These are phyloP conservation scores for Monosporozyma servazzii DNA, from an alignment of 805 yeast species.

Conservation along the genomic window DNA sequence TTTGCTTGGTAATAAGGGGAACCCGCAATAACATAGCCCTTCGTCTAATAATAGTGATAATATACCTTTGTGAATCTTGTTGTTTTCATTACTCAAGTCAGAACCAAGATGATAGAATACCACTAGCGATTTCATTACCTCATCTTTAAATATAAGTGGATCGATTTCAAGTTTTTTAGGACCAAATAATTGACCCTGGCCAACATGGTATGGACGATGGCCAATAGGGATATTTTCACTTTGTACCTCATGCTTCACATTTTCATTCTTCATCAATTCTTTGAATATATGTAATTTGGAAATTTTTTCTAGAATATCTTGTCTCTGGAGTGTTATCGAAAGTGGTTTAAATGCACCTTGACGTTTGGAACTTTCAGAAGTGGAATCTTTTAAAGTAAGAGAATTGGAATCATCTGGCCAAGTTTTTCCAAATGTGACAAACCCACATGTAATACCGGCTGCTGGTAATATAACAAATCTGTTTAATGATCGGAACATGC, in stretches of 20 bases:
- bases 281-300: conserved; percentile 11
- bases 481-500: conserved; percentile 3
- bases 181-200: conserved; percentile 64
- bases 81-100: conserved; percentile 55
- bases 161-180: conserved; percentile 61
- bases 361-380: background rate
- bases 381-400: conserved; percentile 8
- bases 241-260: conserved; percentile 21
- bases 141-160: conserved; percentile 56
- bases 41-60: conserved; percentile 76
- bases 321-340: conserved; percentile 17
- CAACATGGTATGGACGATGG: conserved; percentile 55
- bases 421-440: conserved; percentile 21
- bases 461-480: conserved; percentile 22
- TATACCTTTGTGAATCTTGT: conserved; percentile 74
- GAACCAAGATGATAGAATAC: conserved; percentile 67
- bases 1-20: conserved; percentile 65
- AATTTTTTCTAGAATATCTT: conserved; percentile 22
- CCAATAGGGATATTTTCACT: conserved; percentile 46
- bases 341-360: background rate
- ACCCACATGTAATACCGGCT: conserved; percentile 24
- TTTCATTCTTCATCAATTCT: conserved; percentile 14
- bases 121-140: conserved; percentile 42
- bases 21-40: conserved; percentile 77
- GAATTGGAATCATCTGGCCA: conserved; percentile 26